Evolutionary conservation across 345 rosid species (phyloP).

Genomic region (Rhodamnia rubescens): DNA sequence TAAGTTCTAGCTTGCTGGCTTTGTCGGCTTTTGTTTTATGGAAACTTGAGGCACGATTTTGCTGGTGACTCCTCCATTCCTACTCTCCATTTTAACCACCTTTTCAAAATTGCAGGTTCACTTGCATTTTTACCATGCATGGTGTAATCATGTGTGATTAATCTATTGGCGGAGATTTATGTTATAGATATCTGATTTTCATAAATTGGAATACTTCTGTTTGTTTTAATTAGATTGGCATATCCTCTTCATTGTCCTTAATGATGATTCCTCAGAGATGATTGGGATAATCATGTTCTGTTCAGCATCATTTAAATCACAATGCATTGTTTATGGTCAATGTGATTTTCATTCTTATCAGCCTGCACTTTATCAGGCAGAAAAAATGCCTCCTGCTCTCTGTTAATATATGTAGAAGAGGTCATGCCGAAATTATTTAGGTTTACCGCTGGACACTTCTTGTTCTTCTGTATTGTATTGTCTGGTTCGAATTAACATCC

Average conservation of each 20-base stretch:
- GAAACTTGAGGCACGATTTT: not conserved
- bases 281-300: not conserved
- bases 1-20: not conserved
- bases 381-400: not conserved
- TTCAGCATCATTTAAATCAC: not conserved
- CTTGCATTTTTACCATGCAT: not conserved
- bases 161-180: not conserved
- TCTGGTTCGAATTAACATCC: not conserved
- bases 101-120: not conserved
- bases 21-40: not conserved
- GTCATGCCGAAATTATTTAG: not conserved
- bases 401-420: not conserved
- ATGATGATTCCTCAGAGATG: not conserved
- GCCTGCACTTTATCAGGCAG: not conserved
- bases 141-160: not conserved
- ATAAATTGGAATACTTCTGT: not conserved
- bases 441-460: not conserved
- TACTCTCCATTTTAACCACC: not conserved
- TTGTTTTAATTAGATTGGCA: not conserved
- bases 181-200: not conserved
- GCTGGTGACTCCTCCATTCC: not conserved
- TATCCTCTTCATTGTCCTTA: not conserved
- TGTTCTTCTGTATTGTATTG: not conserved
- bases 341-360: not conserved
- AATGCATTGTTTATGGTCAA: not conserved